phyloP scores from a whole-genome alignment of 106 monocot species.

The Gastrodia elata region DNA sequence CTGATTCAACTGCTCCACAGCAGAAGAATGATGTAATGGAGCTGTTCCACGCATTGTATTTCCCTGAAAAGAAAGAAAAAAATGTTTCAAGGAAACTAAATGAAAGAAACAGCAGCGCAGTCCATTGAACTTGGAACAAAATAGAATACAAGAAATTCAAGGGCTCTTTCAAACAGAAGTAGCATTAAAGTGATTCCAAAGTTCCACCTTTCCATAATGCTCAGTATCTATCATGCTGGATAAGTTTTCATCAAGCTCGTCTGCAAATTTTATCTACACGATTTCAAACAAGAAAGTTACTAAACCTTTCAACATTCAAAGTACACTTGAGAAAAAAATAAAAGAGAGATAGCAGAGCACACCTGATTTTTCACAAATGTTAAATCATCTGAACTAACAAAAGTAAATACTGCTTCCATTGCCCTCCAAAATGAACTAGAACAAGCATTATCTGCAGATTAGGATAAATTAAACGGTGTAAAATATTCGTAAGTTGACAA shows the following conservation, averaged over 20 bases:
- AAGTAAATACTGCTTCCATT: conserved; percentile 54
- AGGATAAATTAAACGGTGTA: background rate
- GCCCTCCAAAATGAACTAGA: conserved; percentile 65
- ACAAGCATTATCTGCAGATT: conserved; percentile 31
- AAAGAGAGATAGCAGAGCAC: conserved; percentile 7
- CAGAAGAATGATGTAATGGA: conserved; percentile 9
- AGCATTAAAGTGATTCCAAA: background rate
- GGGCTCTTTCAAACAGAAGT: background rate
- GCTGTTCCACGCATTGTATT: conserved; percentile 12
- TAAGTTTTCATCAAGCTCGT: conserved; percentile 56
- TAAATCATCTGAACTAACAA: conserved; percentile 35
- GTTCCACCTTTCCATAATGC: background rate
- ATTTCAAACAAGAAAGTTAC: background rate
- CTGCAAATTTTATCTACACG: conserved; percentile 44
- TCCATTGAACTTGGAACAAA: background rate
- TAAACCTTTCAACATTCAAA: background rate
- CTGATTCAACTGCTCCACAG: conserved; percentile 11
- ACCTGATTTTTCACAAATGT: conserved; percentile 51
- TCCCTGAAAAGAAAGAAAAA: conserved; percentile 22
- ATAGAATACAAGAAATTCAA: background rate
- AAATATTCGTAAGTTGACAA: background rate
- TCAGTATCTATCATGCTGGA: conserved; percentile 21
- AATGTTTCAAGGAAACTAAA: background rate
- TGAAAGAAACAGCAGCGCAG: conserved; percentile 3
- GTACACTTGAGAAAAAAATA: background rate